phyloP scores from a whole-genome alignment of 768 basidiomycete species.

The Podaxis sp. region DNA sequence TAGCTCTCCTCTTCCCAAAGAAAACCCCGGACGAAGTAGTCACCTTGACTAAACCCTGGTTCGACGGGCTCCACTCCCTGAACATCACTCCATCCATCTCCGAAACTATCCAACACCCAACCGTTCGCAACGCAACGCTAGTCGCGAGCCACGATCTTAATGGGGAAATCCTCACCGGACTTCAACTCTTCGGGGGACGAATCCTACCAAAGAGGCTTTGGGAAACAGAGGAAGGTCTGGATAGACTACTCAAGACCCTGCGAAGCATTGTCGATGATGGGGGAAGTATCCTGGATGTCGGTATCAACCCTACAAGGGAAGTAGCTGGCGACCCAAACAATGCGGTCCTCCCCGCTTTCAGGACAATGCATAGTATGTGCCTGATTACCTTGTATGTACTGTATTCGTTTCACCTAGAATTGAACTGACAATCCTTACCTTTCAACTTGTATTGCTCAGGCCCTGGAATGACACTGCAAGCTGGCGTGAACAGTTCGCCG shows the following conservation, averaged over 20 bases:
- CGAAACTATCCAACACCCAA: slow-evolving; percentile 12
- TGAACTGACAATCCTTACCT: neutral
- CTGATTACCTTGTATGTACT: slow-evolving; percentile 9
- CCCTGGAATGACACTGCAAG: slow-evolving; percentile 18
- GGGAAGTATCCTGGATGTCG: slow-evolving; percentile 14
- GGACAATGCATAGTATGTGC: slow-evolving; percentile 17
- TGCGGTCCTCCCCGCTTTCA: slow-evolving; percentile 20
- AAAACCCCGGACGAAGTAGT: slow-evolving; percentile 9
- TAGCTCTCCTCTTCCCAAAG: slow-evolving; percentile 15
- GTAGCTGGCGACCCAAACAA: slow-evolving; percentile 15
- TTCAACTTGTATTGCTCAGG: neutral
- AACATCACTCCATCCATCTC: slow-evolving; percentile 5
- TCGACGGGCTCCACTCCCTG: neutral
- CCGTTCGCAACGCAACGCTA: slow-evolving; percentile 10
- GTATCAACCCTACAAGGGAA: slow-evolving; percentile 18
- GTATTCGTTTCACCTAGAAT: neutral
- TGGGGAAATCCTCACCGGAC: slow-evolving; percentile 16
- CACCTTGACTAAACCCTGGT: slow-evolving; percentile 3
- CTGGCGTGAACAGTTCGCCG: slow-evolving; percentile 15
- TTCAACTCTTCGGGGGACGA: slow-evolving; percentile 15
- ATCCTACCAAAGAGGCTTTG: slow-evolving; percentile 15
- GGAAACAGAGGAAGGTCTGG: slow-evolving; percentile 12
- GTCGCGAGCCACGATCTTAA: slow-evolving; percentile 15
- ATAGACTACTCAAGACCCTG: slow-evolving; percentile 1
- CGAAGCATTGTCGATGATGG: slow-evolving; percentile 17